A percentile compares a stretch with the other conserved stretches of the same genome.
phyloP scores from a whole-genome alignment of 805 yeast genomes.

The Hanseniaspora occidentalis region DNA sequence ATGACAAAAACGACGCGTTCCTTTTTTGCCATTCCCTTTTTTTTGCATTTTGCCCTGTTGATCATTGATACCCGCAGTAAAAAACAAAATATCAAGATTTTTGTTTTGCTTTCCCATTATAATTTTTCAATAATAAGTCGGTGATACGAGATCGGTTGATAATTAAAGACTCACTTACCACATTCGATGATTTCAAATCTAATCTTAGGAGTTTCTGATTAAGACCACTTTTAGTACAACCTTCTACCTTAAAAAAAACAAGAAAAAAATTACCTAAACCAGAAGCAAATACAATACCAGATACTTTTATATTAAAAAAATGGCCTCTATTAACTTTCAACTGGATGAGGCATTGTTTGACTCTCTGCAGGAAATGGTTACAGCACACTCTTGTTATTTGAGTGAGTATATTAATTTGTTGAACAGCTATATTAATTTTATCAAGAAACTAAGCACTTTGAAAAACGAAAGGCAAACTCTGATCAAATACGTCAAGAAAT shows the following conservation, averaged over 20 bases:
- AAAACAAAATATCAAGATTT: too few species aligned
- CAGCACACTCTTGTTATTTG: conserved; percentile 15
- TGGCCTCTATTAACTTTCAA: background rate
- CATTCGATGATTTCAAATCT: too few species aligned
- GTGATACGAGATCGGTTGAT: too few species aligned
- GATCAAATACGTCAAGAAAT: conserved; percentile 24
- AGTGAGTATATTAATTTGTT: conserved; percentile 19
- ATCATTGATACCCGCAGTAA: too few species aligned
- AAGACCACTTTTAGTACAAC: too few species aligned
- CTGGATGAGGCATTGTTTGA: conserved; percentile 8
- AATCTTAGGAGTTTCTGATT: too few species aligned
- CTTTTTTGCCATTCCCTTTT: too few species aligned
- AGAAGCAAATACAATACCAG: background rate
- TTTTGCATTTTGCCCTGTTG: too few species aligned
- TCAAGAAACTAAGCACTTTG: conserved; percentile 20
- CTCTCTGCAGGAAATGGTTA: conserved; percentile 7
- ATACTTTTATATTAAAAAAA: background rate
- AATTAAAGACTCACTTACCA: too few species aligned
- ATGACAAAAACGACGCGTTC: too few species aligned
- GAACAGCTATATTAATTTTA: conserved; percentile 21
- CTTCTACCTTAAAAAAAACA: background rate
- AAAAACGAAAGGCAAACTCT: conserved; percentile 22
- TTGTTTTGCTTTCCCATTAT: too few species aligned
- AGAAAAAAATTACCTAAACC: background rate
- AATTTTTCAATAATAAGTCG: too few species aligned